Base-by-base conservation (phyloP, 352 stramenopile genomes). In the Saprolegnia parasitica region DNA sequence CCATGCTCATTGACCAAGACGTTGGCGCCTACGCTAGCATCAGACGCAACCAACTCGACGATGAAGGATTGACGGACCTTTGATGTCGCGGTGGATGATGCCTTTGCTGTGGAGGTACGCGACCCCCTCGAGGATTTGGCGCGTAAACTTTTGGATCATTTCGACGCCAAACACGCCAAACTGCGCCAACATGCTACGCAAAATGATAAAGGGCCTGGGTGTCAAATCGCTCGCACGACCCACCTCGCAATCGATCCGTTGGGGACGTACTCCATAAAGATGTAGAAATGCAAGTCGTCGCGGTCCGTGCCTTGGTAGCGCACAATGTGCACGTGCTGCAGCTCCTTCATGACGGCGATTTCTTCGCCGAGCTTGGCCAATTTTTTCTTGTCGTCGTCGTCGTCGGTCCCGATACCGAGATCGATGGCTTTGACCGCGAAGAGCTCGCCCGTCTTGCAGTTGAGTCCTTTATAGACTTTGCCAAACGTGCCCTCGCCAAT, bases 231-330 rank as follows among this genome's bases (percentile, higher is more conserved):
- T 57, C 18, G 24, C 11, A 4, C 11, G 45, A 62, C 74, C 18
- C 58, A 87, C 72, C 81, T 89, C 39, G 92, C 86, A 50, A 99
- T 90, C 5, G 87, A 97, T 3, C 95, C 94, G 39, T 91, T 93
- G 6, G 95, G 87, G 6, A 98, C 89, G 77, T 96, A 99, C 78
- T 99, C 93, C 85, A 98, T 97, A 76, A 98, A 98, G 68, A 99
- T 98, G 73, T 91, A 95, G 46, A 99, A 88, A 63, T 87, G 74
- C 29, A 80, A 84, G 10, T 85, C 81, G 32, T 77, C 81, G 42
- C 81, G 80, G 60, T 96, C 81, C 56, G 81, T 89, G 80, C 89
- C 82, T 89, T 93, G 74, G 73, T 96, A 98, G 74, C 86, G 81
- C 57, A 99, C 96, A 77, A 99, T 98, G 72, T 99, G 97, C 37